Evolutionary conservation across 768 basidiomycete species (phyloP).

Genomic region (Suillus paluster): DNA sequence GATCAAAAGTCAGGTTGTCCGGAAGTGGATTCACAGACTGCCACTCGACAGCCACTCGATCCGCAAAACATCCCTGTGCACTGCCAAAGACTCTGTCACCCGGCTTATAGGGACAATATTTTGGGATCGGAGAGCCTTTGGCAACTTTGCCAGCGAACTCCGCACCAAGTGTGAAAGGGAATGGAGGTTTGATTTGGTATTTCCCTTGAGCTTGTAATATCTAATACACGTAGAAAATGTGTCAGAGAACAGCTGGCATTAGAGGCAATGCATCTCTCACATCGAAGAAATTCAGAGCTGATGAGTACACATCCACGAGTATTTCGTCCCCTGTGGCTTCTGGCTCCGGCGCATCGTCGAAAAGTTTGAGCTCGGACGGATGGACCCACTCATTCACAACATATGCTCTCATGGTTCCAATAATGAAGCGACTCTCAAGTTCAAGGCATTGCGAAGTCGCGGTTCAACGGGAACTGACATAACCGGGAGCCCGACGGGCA

Average conservation of each 20-base stretch:
- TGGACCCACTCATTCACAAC: slow-evolving; percentile 71
- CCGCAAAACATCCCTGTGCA: slow-evolving; percentile 79
- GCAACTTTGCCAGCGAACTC: slow-evolving; percentile 87
- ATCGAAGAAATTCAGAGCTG: slow-evolving; percentile 81
- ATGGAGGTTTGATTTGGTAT: slow-evolving; percentile 81
- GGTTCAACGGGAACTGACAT: background rate
- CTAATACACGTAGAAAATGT: slow-evolving; percentile 34
- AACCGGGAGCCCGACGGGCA: background rate
- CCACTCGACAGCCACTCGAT: slow-evolving; percentile 65
- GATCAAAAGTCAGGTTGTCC: slow-evolving; percentile 74
- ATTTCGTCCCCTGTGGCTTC: slow-evolving; percentile 53
- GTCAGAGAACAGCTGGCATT: slow-evolving; percentile 26
- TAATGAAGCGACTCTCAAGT: background rate
- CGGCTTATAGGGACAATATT: slow-evolving; percentile 73
- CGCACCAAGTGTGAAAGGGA: slow-evolving; percentile 84
- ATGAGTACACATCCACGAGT: slow-evolving; percentile 75
- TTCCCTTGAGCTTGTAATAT: slow-evolving; percentile 90
- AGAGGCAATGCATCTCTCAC: slow-evolving; percentile 35
- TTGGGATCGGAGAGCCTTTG: slow-evolving; percentile 71
- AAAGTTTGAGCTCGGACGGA: slow-evolving; percentile 63
- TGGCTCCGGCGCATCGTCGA: slow-evolving; percentile 63
- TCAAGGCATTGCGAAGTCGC: background rate
- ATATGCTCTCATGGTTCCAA: slow-evolving; percentile 73
- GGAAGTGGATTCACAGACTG: slow-evolving; percentile 67
- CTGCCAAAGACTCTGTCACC: slow-evolving; percentile 92